Base-by-base conservation (phyloP, 2,329 filamentous ascomycete species). In the Ceratocystis cacaofunesta region DNA sequence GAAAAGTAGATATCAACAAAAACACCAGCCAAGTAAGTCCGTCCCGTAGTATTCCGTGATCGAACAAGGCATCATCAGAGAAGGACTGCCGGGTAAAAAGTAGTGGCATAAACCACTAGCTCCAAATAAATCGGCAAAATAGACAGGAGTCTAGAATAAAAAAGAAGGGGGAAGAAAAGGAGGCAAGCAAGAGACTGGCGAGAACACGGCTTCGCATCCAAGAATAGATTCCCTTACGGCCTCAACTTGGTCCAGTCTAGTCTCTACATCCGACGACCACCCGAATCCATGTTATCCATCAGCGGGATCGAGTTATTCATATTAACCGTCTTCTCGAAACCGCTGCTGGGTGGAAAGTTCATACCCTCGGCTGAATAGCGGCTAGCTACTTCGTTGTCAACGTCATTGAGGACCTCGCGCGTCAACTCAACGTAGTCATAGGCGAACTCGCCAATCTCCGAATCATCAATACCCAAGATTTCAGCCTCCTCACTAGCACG, bases 401-500 rank as follows among this genome's bases (percentile, higher is more conserved):
- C 72, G 57, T 79, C 78, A 68, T 76, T 79, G 61, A 80, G 71
- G 48, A 80, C 77, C 70, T 80, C 78, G 44, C 89, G 80, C 22
- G 83, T 87, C 69, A 94, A 79, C 79, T 95, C 90, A 69, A 95
- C 89, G 71, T 95, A 95, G 75, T 95, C 91, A 74, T 95, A 95
- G n/a, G 90, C 91, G 73, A 94, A 95, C 77, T 95, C 91, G 73
- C 91, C 91, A 72, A 95, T 89, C 76, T 96, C 90, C 28, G 88
- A 86, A 71, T 95, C 91, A 71, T 95, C 90, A 68, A 95, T 91
- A 69, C 90, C 90, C 52, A 90, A 78, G 63, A 91, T 85, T 75
- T 95, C 90, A 46, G 89, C 87, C 69, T 94, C 87, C 70, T 90
- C 86, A 15, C 78, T 80, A 0, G 85, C 86, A 62, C 90, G 88